A percentile compares a stretch with the other conserved stretches of the same genome.
Evolutionary conservation across 305 asterid genomes (phyloP).

Genomic region (Caryopteris hybrid): DNA sequence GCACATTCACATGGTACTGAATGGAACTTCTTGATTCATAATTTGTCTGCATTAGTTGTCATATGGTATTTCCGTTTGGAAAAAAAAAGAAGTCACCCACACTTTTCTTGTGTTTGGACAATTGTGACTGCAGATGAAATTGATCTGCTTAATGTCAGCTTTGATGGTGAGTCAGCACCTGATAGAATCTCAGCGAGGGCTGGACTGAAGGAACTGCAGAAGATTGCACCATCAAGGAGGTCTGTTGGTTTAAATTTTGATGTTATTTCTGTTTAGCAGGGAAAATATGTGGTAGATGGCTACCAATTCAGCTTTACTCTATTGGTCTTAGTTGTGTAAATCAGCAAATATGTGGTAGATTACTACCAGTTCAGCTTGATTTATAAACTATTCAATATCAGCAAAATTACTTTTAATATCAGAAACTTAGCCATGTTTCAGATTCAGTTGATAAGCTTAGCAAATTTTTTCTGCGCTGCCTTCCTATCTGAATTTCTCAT

Average conservation of each 20-base stretch:
- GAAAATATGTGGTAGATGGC: too few species aligned
- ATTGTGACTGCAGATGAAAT: constrained; percentile 58
- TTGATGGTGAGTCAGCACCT: constrained; percentile 85
- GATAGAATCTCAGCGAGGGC: constrained; percentile 89
- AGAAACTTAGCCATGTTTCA: too few species aligned
- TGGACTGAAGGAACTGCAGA: constrained; percentile 81
- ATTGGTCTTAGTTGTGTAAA: background rate
- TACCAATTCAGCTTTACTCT: background rate
- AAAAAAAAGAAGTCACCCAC: background rate
- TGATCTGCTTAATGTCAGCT: constrained; percentile 92
- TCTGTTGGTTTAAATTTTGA: constrained; percentile 15
- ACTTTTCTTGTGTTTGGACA: constrained; percentile 15
- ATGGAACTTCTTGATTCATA: background rate
- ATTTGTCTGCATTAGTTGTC: constrained; percentile 4
- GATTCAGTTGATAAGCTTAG: too few species aligned
- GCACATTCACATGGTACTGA: background rate
- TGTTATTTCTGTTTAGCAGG: constrained; percentile 8
- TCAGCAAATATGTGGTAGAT: too few species aligned
- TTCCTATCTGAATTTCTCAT: background rate
- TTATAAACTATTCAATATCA: too few species aligned
- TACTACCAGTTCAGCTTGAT: too few species aligned
- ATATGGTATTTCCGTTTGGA: background rate
- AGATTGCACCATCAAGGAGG: constrained; percentile 76
- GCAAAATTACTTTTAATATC: background rate
- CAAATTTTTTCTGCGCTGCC: too few species aligned